These are phyloP conservation scores for Ulota crispa DNA, from an alignment of 225 moss, liverwort and hornwort genomes.

Conservation along the genomic window DNA sequence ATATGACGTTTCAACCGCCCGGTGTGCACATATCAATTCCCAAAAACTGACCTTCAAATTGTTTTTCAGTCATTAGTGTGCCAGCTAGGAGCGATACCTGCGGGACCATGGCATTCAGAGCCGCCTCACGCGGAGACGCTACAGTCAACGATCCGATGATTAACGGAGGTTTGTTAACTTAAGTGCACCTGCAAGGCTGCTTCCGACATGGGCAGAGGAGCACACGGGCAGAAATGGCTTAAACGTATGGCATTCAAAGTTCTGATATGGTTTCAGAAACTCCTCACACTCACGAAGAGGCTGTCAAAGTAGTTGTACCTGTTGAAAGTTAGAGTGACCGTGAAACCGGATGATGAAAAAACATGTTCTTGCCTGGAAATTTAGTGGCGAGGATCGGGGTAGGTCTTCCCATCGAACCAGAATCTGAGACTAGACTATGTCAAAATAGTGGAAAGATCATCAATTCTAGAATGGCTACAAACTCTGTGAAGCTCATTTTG, in stretches of 20 bases:
- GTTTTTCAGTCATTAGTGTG: neutral
- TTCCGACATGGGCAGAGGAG: neutral
- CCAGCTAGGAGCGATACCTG: neutral
- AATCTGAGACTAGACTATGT: neutral
- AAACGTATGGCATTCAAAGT: neutral
- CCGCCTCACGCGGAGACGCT: neutral
- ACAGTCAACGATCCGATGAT: neutral
- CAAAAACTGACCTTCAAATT: too few species aligned
- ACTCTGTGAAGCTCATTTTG: slow-evolving; percentile 4
- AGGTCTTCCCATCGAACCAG: neutral
- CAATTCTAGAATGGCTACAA: neutral
- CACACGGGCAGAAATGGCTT: neutral
- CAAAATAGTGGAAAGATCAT: neutral
- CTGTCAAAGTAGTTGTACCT: neutral
- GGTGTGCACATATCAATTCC: too few species aligned
- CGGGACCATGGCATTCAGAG: neutral
- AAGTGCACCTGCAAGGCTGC: neutral
- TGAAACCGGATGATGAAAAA: neutral
- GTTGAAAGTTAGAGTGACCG: neutral
- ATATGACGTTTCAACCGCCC: too few species aligned
- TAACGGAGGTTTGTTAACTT: too few species aligned
- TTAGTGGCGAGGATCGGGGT: neutral
- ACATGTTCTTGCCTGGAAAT: neutral
- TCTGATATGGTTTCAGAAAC: neutral
- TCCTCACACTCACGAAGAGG: neutral